Evolutionary conservation across 1,284 basidiomycete species (phyloP).

Genomic region (Somion occarium): DNA sequence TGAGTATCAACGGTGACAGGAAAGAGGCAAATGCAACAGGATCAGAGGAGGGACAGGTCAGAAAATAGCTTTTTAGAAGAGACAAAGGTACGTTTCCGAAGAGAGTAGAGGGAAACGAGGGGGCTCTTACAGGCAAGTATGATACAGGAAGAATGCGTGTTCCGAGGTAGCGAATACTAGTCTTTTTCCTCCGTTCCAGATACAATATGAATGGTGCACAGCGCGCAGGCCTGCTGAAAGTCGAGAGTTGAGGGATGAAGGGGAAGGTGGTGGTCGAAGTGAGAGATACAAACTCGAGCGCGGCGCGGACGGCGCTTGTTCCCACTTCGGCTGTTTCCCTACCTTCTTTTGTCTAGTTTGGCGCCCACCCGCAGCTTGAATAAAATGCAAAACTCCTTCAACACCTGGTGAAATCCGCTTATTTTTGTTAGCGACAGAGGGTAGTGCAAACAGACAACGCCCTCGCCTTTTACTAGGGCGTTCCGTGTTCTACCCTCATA

Average conservation of each 20-base stretch:
- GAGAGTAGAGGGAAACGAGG: slow-evolving; percentile 6
- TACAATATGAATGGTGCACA: slow-evolving; percentile 1
- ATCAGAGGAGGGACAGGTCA: slow-evolving; percentile 23
- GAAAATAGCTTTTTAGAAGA: slow-evolving; percentile 16
- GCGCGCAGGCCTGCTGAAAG: slow-evolving; percentile 5
- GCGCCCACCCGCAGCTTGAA: slow-evolving; percentile 28
- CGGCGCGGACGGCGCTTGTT: not conserved
- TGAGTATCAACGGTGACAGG: slow-evolving; percentile 18
- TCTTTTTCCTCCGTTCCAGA: not conserved
- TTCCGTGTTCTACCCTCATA: slow-evolving; percentile 45
- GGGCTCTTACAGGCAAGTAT: slow-evolving; percentile 3
- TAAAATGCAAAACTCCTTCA: slow-evolving; percentile 33
- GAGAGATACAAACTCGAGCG: not conserved
- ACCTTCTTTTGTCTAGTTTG: not conserved
- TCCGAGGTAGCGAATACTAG: slow-evolving; percentile 1
- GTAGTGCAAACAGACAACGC: slow-evolving; percentile 43
- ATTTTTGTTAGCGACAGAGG: not conserved
- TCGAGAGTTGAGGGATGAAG: slow-evolving; percentile 2
- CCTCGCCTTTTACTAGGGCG: slow-evolving; percentile 65
- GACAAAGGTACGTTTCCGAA: slow-evolving; percentile 7
- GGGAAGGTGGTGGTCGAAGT: slow-evolving; percentile 5
- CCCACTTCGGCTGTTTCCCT: slow-evolving; percentile 6
- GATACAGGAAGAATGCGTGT: slow-evolving; percentile 5
- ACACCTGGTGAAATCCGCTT: slow-evolving; percentile 4
- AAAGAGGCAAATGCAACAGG: slow-evolving; percentile 20